Evolutionary conservation across 331 rosid genomes (phyloP).

Genomic region (Prunus yedoensis): DNA sequence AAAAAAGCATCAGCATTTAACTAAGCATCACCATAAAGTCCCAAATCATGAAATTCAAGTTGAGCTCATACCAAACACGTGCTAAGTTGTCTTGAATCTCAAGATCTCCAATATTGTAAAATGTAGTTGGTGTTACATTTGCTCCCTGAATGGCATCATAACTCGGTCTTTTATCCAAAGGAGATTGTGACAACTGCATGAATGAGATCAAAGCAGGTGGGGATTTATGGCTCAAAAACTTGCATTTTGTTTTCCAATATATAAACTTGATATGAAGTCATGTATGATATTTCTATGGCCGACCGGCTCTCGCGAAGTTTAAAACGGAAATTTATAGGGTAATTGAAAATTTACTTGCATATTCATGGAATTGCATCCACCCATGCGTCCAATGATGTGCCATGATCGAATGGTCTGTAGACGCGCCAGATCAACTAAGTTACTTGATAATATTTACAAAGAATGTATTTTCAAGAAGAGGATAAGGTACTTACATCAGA

Average conservation of each 20-base stretch:
- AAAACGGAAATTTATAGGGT: constrained; percentile 1
- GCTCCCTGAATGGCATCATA: constrained; percentile 82
- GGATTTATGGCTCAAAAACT: constrained; percentile 2
- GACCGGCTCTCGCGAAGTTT: not conserved
- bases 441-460: not conserved
- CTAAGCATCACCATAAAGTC: constrained; percentile 2
- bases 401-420: constrained; percentile 74
- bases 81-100: constrained; percentile 93
- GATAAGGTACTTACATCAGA: constrained; percentile 68
- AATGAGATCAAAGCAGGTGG: constrained; percentile 25
- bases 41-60: not conserved
- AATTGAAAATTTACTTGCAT: constrained; percentile 64
- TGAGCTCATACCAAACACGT: constrained; percentile 64
- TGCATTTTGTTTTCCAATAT: not conserved
- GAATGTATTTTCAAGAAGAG: constrained; percentile 9
- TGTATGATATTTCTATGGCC: no score
- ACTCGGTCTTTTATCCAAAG: constrained; percentile 66
- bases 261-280: constrained; percentile 16
- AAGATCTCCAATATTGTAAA: constrained; percentile 91
- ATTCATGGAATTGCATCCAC: constrained; percentile 94
- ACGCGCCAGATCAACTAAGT: constrained; percentile 27
- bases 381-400: constrained; percentile 88
- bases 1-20: not conserved
- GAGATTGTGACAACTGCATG: constrained; percentile 76
- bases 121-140: constrained; percentile 74